phyloP scores from a whole-genome alignment of 2,329 filamentous ascomycete genomes.

The Phaeophleospora eucalypticola region DNA sequence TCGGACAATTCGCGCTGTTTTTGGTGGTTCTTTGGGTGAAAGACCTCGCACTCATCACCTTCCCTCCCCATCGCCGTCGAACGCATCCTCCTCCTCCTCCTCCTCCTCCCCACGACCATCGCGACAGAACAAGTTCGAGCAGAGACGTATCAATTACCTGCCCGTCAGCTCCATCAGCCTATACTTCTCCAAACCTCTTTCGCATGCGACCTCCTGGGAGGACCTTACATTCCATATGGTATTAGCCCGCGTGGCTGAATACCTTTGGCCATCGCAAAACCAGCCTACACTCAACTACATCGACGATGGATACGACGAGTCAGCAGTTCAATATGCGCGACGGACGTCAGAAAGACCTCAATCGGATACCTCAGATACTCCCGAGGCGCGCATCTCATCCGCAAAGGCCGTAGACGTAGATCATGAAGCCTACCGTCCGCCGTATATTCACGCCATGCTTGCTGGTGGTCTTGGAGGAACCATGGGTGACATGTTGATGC shows the following conservation, averaged over 20 bases:
- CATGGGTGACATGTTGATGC: slow-evolving; percentile 96
- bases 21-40: too few species aligned
- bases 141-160: neutral
- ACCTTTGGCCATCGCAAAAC: slow-evolving; percentile 36
- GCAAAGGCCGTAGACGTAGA: slow-evolving; percentile 28
- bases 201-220: slow-evolving; percentile 23
- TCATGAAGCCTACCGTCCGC: slow-evolving; percentile 43
- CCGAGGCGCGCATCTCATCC: slow-evolving; percentile 6
- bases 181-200: neutral
- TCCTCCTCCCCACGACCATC: too few species aligned
- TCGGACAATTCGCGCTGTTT: too few species aligned
- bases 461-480: slow-evolving; percentile 90
- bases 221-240: slow-evolving; percentile 40
- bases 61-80: too few species aligned
- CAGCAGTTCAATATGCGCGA: slow-evolving; percentile 22
- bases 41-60: too few species aligned
- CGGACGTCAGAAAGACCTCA: slow-evolving; percentile 34
- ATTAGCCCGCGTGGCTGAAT: slow-evolving; percentile 47
- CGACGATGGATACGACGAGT: slow-evolving; percentile 32
- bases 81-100: too few species aligned
- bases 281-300: slow-evolving; percentile 32
- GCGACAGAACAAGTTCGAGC: too few species aligned
- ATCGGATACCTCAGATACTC: slow-evolving; percentile 23
- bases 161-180: neutral
- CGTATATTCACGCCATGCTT: slow-evolving; percentile 68